Conservation (phyloP, 225 moss, liverwort and hornwort species). For the Rhytidiadelphus loreus region DNA sequence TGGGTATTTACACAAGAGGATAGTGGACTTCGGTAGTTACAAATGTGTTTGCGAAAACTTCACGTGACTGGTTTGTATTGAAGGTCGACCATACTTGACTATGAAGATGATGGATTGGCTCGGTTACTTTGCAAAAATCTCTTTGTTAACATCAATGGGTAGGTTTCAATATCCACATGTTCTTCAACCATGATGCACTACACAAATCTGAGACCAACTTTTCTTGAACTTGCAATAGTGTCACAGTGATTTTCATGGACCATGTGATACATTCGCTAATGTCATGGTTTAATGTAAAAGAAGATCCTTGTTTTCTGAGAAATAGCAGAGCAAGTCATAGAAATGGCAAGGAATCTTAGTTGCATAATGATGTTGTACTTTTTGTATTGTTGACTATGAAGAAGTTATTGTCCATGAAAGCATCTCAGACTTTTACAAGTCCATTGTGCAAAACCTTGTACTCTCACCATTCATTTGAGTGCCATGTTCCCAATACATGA, state of each 20-base stretch:
- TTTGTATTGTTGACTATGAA: fast-evolving
- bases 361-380: background rate
- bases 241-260: fast-evolving
- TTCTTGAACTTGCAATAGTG: background rate
- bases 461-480: too few relatives aligned
- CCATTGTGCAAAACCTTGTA: background rate
- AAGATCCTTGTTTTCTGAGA: background rate
- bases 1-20: background rate
- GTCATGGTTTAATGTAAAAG: fast-evolving
- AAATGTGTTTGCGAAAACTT: background rate
- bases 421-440: background rate
- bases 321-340: fast-evolving
- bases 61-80: too few relatives aligned
- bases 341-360: too few relatives aligned
- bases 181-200: background rate
- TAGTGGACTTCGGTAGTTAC: too few relatives aligned
- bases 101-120: too few relatives aligned
- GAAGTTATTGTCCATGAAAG: background rate
- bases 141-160: background rate
- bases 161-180: background rate
- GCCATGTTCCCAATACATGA: background rate
- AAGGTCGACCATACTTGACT: background rate
- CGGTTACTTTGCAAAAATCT: background rate
- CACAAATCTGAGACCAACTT: background rate
- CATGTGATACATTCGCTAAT: background rate